These are phyloP conservation scores for Aspergillus tubingensis DNA, from an alignment of 2,329 filamentous ascomycete genomes.

Conservation along the genomic window DNA sequence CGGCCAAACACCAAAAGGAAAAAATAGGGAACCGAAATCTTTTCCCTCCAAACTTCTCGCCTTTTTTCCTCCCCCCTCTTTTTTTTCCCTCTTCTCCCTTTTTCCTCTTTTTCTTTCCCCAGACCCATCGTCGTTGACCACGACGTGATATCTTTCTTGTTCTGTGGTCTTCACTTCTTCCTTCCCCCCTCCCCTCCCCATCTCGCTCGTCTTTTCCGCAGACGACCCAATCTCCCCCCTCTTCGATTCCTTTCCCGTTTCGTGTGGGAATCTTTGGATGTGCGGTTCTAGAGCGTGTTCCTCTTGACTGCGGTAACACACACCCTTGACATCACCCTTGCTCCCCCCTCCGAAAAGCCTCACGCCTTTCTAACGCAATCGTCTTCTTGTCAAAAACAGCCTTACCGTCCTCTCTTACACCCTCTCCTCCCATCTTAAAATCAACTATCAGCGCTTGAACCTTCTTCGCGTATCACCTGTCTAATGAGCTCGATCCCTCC, in stretches of 20 bases:
- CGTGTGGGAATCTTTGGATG: constrained; percentile 22
- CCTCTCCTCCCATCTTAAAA: background rate
- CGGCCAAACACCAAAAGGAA: constrained; percentile 18
- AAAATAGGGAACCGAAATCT: constrained; percentile 18
- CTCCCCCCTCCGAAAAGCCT: constrained; percentile 1
- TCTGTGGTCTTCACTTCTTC: constrained; percentile 23
- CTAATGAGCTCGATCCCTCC: constrained; percentile 63
- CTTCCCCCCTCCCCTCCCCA: constrained; percentile 10
- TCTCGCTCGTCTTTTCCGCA: constrained; percentile 11
- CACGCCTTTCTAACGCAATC: constrained; percentile 7
- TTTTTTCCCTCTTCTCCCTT: constrained; percentile 17
- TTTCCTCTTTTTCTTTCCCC: constrained; percentile 17
- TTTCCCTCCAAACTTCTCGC: constrained; percentile 14
- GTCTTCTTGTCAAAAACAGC: constrained; percentile 2
- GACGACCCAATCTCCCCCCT: constrained; percentile 5
- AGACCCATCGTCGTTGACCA: constrained; percentile 25
- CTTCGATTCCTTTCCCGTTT: constrained; percentile 12
- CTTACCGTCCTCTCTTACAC: constrained; percentile 15
- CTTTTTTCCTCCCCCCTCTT: constrained; percentile 17
- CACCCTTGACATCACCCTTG: constrained; percentile 21
- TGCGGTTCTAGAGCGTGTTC: constrained; percentile 25
- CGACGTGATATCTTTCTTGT: constrained; percentile 19
- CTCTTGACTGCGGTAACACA: constrained; percentile 20
- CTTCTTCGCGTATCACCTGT: constrained; percentile 35
- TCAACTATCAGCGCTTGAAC: constrained; percentile 9